Evolutionary conservation across 768 basidiomycete genomes (phyloP).

Genomic region (Podaxis sp.): DNA sequence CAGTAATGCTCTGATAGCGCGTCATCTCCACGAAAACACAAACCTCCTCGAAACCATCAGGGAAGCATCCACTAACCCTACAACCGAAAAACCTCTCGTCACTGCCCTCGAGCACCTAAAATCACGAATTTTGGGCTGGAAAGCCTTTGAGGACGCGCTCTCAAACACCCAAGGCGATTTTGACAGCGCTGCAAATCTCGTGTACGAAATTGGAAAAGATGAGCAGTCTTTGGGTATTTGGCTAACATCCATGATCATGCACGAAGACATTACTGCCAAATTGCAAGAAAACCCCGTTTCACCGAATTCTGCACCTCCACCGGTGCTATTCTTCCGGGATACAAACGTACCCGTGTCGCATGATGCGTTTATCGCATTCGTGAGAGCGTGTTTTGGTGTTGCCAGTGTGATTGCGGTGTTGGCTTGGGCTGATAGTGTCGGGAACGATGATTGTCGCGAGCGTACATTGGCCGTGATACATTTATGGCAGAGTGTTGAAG

Average conservation of each 20-base stretch:
- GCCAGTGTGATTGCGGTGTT: constrained; percentile 66
- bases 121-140: constrained; percentile 56
- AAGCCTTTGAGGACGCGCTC: constrained; percentile 58
- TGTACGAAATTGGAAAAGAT: constrained; percentile 61
- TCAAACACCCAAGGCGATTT: constrained; percentile 54
- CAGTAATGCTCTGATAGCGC: constrained; percentile 63
- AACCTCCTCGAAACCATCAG: constrained; percentile 42
- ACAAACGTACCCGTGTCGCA: constrained; percentile 31
- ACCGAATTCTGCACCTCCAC: constrained; percentile 31
- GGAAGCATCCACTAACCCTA: constrained; percentile 33
- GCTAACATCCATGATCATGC: constrained; percentile 67
- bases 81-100: constrained; percentile 33
- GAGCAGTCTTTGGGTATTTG: constrained; percentile 73
- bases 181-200: constrained; percentile 40
- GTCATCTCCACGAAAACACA: constrained; percentile 39
- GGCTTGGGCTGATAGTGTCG: constrained; percentile 79
- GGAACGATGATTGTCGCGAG: constrained; percentile 61
- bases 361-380: constrained; percentile 60
- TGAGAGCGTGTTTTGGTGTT: constrained; percentile 68
- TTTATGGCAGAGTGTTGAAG: constrained; percentile 65
- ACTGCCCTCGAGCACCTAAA: constrained; percentile 45
- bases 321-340: constrained; percentile 29
- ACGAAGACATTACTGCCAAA: constrained; percentile 47
- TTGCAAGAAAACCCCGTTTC: constrained; percentile 40
- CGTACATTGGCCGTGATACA: constrained; percentile 59